These are phyloP conservation scores for Aspergillus homomorphus DNA, from an alignment of 495 filamentous ascomycete genomes.

Conservation along the genomic window DNA sequence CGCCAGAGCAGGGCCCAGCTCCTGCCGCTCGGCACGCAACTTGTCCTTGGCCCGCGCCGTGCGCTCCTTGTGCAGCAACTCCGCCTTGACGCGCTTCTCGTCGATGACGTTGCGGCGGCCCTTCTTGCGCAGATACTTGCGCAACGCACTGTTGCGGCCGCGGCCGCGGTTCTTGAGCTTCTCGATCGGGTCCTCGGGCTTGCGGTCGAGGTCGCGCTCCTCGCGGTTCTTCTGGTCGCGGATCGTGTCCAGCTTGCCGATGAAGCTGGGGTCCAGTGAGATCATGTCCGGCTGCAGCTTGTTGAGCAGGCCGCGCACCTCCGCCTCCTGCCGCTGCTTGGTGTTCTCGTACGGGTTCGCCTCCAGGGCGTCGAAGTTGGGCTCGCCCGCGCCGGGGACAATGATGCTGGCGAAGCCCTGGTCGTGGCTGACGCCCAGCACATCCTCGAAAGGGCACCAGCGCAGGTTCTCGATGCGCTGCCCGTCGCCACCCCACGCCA, in stretches of 20 bases:
- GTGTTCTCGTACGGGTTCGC: slow-evolving; percentile 94
- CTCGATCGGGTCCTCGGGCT: slow-evolving; percentile 65
- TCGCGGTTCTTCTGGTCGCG: slow-evolving; percentile 68
- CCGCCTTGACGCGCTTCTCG: slow-evolving; percentile 69
- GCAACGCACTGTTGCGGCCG: slow-evolving; percentile 87
- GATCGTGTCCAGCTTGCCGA: slow-evolving; percentile 79
- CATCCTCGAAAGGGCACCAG: slow-evolving; percentile 95
- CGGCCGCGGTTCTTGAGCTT: slow-evolving; percentile 72
- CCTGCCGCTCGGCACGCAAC: slow-evolving; percentile 56
- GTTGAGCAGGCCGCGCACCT: slow-evolving; percentile 82
- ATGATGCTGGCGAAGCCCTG: slow-evolving; percentile 85
- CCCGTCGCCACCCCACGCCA: slow-evolving; percentile 88
- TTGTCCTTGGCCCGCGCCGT: slow-evolving; percentile 59
- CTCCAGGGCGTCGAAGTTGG: slow-evolving; percentile 93
- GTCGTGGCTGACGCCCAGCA: slow-evolving; percentile 80
- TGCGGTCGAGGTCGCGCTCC: slow-evolving; percentile 71
- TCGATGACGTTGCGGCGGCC: slow-evolving; percentile 87
- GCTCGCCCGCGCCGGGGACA: slow-evolving; percentile 89
- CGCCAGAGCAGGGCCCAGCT: slow-evolving; percentile 68
- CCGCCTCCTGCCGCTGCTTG: slow-evolving; percentile 89
- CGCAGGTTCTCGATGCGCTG: slow-evolving; percentile 72
- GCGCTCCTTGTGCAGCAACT: slow-evolving; percentile 63
- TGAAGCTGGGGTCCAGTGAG: slow-evolving; percentile 81
- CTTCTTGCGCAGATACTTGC: slow-evolving; percentile 87
- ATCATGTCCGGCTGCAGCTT: slow-evolving; percentile 98